phyloP scores from a whole-genome alignment of 768 basidiomycete species.

The Myochromella boudieri region DNA sequence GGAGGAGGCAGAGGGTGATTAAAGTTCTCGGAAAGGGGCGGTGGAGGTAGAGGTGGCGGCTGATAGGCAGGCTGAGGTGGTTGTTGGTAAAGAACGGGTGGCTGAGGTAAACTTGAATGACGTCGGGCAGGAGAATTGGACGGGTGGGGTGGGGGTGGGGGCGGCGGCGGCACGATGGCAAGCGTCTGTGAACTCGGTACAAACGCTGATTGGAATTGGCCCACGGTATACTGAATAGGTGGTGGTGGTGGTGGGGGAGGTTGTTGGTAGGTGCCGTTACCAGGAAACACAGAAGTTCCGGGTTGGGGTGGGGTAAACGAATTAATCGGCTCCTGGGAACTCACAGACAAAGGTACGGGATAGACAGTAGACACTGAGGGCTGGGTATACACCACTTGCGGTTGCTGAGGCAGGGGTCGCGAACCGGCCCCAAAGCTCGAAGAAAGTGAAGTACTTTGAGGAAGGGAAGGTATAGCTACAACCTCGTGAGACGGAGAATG shows the following conservation, averaged over 20 bases:
- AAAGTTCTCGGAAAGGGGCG: slow-evolving; percentile 23
- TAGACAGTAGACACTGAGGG: slow-evolving; percentile 29
- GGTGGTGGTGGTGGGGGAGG: slow-evolving; percentile 36
- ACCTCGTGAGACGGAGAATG: slow-evolving; percentile 34
- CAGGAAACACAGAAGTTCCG: slow-evolving; percentile 21
- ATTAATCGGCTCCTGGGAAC: slow-evolving; percentile 20
- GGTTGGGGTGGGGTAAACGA: slow-evolving; percentile 28
- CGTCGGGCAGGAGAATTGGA: slow-evolving; percentile 35
- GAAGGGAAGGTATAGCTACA: slow-evolving; percentile 26
- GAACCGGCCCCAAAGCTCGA: slow-evolving; percentile 33
- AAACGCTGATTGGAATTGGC: slow-evolving; percentile 20
- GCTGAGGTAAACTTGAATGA: slow-evolving; percentile 51
- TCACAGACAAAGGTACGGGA: slow-evolving; percentile 26
- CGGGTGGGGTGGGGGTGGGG: slow-evolving; percentile 30
- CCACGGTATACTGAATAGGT: slow-evolving; percentile 22
- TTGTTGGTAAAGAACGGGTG: slow-evolving; percentile 43
- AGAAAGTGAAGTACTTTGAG: slow-evolving; percentile 28
- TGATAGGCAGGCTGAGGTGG: slow-evolving; percentile 24
- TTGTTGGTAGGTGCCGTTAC: slow-evolving; percentile 27
- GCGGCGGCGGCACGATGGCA: slow-evolving; percentile 27
- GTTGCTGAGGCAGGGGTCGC: slow-evolving; percentile 46
- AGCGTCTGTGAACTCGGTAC: slow-evolving; percentile 10
- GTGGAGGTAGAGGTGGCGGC: slow-evolving; percentile 37
- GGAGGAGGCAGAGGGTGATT: slow-evolving; percentile 41
- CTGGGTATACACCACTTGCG: slow-evolving; percentile 38